phyloP scores from a whole-genome alignment of 352 stramenopile species.

The Aphanomyces astaci region DNA sequence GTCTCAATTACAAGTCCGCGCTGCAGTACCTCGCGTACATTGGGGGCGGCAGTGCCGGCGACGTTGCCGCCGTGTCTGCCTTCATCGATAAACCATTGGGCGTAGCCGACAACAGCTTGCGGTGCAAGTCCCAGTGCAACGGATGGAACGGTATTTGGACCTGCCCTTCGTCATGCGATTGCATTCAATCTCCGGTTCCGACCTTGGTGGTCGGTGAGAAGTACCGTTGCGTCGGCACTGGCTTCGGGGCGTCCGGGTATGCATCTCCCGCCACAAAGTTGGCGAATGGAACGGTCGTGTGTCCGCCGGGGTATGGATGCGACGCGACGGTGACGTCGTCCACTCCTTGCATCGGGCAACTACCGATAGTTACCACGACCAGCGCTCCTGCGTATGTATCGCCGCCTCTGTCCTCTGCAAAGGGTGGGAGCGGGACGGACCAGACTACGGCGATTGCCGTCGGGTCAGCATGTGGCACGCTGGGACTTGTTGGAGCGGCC shows the following conservation, averaged over 20 bases:
- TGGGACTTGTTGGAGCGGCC: background rate
- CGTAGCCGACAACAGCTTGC: background rate
- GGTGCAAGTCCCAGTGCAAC: constrained; percentile 7
- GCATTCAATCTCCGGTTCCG: background rate
- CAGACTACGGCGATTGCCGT: constrained; percentile 5
- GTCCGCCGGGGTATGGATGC: background rate
- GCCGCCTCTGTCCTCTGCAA: background rate
- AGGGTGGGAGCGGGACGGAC: background rate
- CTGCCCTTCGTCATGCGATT: constrained; percentile 6
- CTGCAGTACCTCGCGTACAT: background rate
- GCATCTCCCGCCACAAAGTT: background rate
- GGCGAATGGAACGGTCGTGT: background rate
- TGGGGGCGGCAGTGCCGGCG: background rate
- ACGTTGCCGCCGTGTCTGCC: background rate
- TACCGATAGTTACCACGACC: background rate
- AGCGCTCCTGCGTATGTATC: no score
- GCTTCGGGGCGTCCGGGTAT: background rate
- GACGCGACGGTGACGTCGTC: background rate
- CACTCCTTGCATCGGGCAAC: background rate
- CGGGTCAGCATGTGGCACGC: background rate
- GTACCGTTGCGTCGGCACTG: background rate
- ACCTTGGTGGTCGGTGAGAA: background rate
- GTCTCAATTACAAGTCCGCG: background rate
- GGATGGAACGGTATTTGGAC: background rate
- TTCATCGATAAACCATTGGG: background rate